Evolutionary conservation across 163 green algal genomes (phyloP), one percentile per base, ranked within the genome.

Genomic region (Trebouxiophyceae sp.): DNA sequence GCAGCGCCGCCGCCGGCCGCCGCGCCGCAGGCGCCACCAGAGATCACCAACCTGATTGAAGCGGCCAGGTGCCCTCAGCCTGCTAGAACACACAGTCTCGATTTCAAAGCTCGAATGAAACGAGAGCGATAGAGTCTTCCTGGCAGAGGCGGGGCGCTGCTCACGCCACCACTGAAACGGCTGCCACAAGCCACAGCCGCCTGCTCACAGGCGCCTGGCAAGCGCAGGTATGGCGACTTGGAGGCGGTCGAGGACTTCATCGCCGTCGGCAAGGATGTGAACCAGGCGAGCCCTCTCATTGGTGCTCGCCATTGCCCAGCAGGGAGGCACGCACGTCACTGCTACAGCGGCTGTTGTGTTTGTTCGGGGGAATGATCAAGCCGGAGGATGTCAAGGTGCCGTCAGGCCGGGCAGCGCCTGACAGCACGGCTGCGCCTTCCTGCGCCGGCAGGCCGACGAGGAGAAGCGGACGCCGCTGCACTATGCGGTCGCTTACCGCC

Each of bases 241-340:
- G 86, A 93, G 77, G 86, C 83, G 3, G 72, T 84, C 20, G 82
- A 92, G 69, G 89, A 96, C 74, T 93, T 91, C 68, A 80, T 95
- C 23, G 88, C 86, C 8, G 86, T 95, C n/a, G 87, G 87, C 20
- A 91, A 92, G 74, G 84, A 74, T 32, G 68, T 68, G 20, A 62
- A 78, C 33, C 55, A 44, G 19, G 57, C 65, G 30, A 50, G 39
- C 39, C 19, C 19, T n/a, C n/a, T n/a, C n/a, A n/a, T n/a, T n/a
- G n/a, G n/a, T n/a, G n/a, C n/a, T n/a, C n/a, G n/a, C n/a, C n/a
- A n/a, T n/a, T n/a, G n/a, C n/a, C n/a, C n/a, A n/a, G n/a, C n/a
- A n/a, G n/a, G n/a, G n/a, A n/a, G n/a, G n/a, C n/a, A n/a, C n/a
- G n/a, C n/a, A n/a, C n/a, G n/a, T n/a, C n/a, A n/a, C n/a, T n/a